Conservation (phyloP, 176 grass and related monocot genomes). For the Triticum dicoccoides region DNA sequence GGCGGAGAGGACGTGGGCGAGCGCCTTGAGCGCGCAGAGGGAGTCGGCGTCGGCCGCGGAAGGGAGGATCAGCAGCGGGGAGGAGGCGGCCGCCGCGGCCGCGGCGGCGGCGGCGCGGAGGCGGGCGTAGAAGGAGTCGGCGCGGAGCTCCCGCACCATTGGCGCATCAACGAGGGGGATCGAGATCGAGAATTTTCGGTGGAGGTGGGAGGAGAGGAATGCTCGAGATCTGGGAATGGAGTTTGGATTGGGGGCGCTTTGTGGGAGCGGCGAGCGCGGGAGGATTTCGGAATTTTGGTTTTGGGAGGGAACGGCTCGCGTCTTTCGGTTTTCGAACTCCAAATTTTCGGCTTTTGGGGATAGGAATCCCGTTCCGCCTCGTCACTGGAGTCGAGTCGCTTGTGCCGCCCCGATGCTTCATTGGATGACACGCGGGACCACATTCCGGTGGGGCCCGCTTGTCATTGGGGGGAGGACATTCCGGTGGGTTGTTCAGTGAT, state of each 20-base stretch:
- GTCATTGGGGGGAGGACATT: neutral
- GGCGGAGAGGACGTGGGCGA: conserved; percentile 63
- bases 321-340: neutral
- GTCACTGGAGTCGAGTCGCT: neutral
- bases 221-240: conserved; percentile 5
- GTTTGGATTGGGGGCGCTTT: conserved; percentile 3
- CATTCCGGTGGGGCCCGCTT: neutral
- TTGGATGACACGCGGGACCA: neutral
- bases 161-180: conserved; percentile 18
- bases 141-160: conserved; percentile 61
- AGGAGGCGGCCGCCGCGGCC: conserved; percentile 17
- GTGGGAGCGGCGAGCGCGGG: conserved; percentile 16
- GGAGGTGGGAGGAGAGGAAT: conserved; percentile 28
- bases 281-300: conserved; percentile 2
- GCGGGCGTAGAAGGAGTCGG: conserved; percentile 61
- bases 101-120: conserved; percentile 46
- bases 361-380: neutral
- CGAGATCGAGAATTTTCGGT: conserved; percentile 31
- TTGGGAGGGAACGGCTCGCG: conserved; percentile 13
- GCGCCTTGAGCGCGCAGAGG: conserved; percentile 61
- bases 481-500: neutral
- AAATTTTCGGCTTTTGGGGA: neutral
- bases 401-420: neutral
- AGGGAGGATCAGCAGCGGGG: conserved; percentile 72
- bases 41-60: conserved; percentile 75